Percentiles rank a stretch among this genome's conserved stretches.
These are phyloP conservation scores for Aspergillus ochraceus DNA, from an alignment of 2,329 filamentous ascomycete genomes.

Conservation along the genomic window DNA sequence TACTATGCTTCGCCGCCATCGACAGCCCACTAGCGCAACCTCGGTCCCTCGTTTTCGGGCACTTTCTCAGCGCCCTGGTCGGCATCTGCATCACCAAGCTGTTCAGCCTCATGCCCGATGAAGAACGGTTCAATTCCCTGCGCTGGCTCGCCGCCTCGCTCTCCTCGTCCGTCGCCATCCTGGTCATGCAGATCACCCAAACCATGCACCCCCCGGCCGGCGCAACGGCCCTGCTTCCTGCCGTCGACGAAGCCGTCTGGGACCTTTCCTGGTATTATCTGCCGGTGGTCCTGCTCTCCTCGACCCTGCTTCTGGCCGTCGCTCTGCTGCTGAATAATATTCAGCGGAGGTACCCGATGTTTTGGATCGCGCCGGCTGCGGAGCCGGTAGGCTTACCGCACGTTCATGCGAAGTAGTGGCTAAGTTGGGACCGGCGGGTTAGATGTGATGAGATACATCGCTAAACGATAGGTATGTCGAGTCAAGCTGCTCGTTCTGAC, in stretches of 20 bases:
- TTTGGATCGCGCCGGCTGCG: constrained; percentile 28
- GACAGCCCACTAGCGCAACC: constrained; percentile 35
- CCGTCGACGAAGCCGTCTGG: constrained; percentile 28
- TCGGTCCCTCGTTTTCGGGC: constrained; percentile 33
- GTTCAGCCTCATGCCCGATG: constrained; percentile 32
- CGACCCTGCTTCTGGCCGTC: constrained; percentile 26
- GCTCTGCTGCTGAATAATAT: constrained; percentile 35
- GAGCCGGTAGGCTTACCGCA: constrained; percentile 6
- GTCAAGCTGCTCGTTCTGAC: no score
- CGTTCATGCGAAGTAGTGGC: background rate
- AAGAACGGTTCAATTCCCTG: constrained; percentile 29
- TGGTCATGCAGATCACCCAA: constrained; percentile 35
- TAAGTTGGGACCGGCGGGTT: no score
- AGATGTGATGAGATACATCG: no score
- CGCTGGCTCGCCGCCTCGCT: constrained; percentile 35
- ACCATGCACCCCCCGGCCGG: constrained; percentile 37
- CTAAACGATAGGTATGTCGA: no score
- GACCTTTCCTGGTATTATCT: constrained; percentile 34
- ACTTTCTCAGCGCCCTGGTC: constrained; percentile 33
- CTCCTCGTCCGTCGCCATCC: constrained; percentile 26
- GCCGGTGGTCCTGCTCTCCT: constrained; percentile 32
- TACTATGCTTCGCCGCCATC: constrained; percentile 33
- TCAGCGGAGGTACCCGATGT: constrained; percentile 31
- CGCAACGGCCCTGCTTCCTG: constrained; percentile 33
- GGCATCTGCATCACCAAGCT: constrained; percentile 33